Evolutionary conservation across 2,329 filamentous ascomycete species (phyloP).

Genomic region (Ampelomyces quisqualis): DNA sequence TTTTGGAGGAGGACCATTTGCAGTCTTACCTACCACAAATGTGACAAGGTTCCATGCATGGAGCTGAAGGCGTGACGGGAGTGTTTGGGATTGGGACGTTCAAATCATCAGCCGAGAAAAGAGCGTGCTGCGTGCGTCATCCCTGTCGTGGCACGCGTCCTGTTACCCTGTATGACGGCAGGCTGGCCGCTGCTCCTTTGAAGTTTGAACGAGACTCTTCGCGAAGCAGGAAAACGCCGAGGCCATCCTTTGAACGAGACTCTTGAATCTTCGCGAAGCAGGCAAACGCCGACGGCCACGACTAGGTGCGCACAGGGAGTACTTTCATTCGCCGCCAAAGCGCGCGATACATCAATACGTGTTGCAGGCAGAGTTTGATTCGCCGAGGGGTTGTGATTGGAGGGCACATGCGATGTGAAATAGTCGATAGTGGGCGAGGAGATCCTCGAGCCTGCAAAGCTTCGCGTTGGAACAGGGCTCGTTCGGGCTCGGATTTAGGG

Average conservation of each 20-base stretch:
- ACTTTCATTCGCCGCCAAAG: slow-evolving; percentile 25
- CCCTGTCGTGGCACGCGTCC: slow-evolving; percentile 14
- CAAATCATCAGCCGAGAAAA: slow-evolving; percentile 4
- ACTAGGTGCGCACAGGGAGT: slow-evolving; percentile 36
- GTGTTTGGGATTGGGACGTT: slow-evolving; percentile 15
- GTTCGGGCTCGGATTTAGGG: slow-evolving; percentile 38
- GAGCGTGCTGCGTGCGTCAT: slow-evolving; percentile 1
- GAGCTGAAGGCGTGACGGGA: slow-evolving; percentile 12
- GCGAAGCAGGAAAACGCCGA: slow-evolving; percentile 26
- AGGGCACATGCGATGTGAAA: slow-evolving; percentile 30
- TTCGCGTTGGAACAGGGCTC: slow-evolving; percentile 39
- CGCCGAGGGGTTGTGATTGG: slow-evolving; percentile 32
- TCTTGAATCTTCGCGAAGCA: slow-evolving; percentile 18
- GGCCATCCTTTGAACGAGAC: slow-evolving; percentile 19
- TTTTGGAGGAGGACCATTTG: too few species aligned
- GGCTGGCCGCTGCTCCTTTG: slow-evolving; percentile 12
- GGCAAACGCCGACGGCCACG: slow-evolving; percentile 27
- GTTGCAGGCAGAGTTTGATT: slow-evolving; percentile 28
- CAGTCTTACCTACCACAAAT: slow-evolving; percentile 3
- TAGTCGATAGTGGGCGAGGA: slow-evolving; percentile 25
- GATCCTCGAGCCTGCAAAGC: slow-evolving; percentile 38
- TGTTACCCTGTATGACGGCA: slow-evolving; percentile 7
- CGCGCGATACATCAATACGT: too few species aligned
- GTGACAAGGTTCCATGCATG: slow-evolving; percentile 12
- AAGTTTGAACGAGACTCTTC: slow-evolving; percentile 9